Conservation (phyloP, 176 grass and related monocot genomes). For the Aegilops sharonensis region DNA sequence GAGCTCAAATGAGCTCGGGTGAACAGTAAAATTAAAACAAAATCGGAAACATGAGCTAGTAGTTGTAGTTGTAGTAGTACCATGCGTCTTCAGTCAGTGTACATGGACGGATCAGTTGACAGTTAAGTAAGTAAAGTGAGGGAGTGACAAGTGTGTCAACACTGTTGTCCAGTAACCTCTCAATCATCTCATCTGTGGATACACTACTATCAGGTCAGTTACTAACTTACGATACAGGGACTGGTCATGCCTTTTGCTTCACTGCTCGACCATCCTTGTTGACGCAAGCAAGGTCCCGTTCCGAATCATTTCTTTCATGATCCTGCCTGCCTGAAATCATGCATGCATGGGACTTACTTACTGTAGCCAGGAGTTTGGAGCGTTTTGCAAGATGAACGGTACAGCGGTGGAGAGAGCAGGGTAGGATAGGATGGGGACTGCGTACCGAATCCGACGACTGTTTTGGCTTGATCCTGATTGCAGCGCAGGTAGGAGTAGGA, state of each 20-base stretch:
- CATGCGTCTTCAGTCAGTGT: too few relatives aligned
- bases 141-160: too few relatives aligned
- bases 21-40: too few relatives aligned
- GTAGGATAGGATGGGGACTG: slow-evolving; percentile 48
- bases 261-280: background rate
- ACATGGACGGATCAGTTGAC: too few relatives aligned
- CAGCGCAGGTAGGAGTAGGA: too few relatives aligned
- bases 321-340: background rate
- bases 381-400: slow-evolving; percentile 21
- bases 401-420: slow-evolving; percentile 5
- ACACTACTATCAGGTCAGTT: background rate
- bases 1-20: too few relatives aligned
- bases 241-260: background rate
- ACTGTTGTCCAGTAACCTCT: too few relatives aligned
- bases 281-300: background rate
- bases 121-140: too few relatives aligned
- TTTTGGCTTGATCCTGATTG: slow-evolving; percentile 13
- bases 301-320: slow-evolving; percentile 1
- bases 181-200: background rate
- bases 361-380: background rate
- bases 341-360: background rate
- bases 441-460: slow-evolving; percentile 21
- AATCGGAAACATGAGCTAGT: too few relatives aligned
- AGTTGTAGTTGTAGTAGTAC: too few relatives aligned
- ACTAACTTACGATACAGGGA: background rate